phyloP scores from a whole-genome alignment of 768 basidiomycete species.

The Russula foetens region DNA sequence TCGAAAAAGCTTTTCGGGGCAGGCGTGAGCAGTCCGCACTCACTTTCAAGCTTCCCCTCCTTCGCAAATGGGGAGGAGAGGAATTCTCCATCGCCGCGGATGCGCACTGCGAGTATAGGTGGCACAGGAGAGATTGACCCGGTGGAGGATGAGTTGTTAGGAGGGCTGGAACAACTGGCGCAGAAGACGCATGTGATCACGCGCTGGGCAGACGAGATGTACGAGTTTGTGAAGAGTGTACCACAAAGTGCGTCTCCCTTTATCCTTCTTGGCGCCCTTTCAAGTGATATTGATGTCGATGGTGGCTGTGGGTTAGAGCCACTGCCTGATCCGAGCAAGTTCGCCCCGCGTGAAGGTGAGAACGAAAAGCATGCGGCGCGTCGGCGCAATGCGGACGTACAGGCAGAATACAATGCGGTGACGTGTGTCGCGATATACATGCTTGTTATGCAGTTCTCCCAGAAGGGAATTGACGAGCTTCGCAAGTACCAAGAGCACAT shows the following conservation, averaged over 20 bases:
- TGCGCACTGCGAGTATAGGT: slow-evolving; percentile 31
- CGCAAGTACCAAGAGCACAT: slow-evolving; percentile 72
- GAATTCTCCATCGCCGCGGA: slow-evolving; percentile 25
- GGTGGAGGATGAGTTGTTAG: slow-evolving; percentile 78
- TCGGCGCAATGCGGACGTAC: slow-evolving; percentile 66
- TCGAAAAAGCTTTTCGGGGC: slow-evolving; percentile 76
- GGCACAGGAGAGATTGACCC: slow-evolving; percentile 38
- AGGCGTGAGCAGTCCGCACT: slow-evolving; percentile 30
- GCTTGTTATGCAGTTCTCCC: slow-evolving; percentile 86
- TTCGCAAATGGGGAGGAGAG: slow-evolving; percentile 20
- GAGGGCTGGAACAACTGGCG: slow-evolving; percentile 76
- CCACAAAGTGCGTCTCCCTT: slow-evolving; percentile 59
- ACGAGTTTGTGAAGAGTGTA: slow-evolving; percentile 76
- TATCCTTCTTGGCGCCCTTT: neutral
- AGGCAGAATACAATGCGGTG: slow-evolving; percentile 76
- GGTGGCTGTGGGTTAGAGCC: slow-evolving; percentile 46
- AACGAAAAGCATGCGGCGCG: slow-evolving; percentile 58
- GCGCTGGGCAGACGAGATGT: slow-evolving; percentile 93
- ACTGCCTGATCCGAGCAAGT: slow-evolving; percentile 71
- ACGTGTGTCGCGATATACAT: slow-evolving; percentile 86
- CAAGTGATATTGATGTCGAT: slow-evolving; percentile 11
- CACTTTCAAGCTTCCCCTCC: slow-evolving; percentile 28
- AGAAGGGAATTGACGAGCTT: slow-evolving; percentile 84
- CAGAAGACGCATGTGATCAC: slow-evolving; percentile 94
- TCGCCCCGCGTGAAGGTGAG: slow-evolving; percentile 62